These are phyloP conservation scores for Wickerhamomyces silvicola DNA, from an alignment of 805 yeast species.

Conservation along the genomic window DNA sequence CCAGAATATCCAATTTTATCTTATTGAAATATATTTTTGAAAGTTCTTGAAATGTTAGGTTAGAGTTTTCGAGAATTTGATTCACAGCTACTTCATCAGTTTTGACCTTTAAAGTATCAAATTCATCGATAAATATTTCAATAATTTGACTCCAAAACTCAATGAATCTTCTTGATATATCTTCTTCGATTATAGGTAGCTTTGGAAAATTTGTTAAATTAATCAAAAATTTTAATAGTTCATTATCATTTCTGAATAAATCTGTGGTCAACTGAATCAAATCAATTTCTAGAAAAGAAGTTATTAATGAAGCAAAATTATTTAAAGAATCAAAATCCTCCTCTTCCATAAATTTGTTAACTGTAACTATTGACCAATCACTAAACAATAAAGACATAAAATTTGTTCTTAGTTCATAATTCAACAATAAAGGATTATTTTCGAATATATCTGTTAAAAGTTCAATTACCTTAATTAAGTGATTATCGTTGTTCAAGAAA, in stretches of 20 bases:
- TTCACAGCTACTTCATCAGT: constrained; percentile 25
- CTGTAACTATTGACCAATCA: constrained; percentile 38
- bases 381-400: constrained; percentile 31
- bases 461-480: constrained; percentile 9
- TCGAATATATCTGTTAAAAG: constrained; percentile 18
- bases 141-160: constrained; percentile 67
- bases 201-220: constrained; percentile 52
- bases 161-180: constrained; percentile 45
- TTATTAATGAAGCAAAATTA: constrained; percentile 38
- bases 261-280: constrained; percentile 34
- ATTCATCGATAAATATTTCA: constrained; percentile 48
- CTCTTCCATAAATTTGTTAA: constrained; percentile 26
- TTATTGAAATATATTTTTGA: constrained; percentile 66
- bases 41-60: constrained; percentile 41
- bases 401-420: constrained; percentile 11
- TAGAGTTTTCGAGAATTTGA: constrained; percentile 27
- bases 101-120: constrained; percentile 28
- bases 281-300: constrained; percentile 42
- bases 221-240: constrained; percentile 42
- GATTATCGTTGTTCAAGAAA: constrained; percentile 9
- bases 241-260: constrained; percentile 29
- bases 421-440: constrained; percentile 23
- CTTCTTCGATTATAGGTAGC: constrained; percentile 53
- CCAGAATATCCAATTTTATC: constrained; percentile 38
- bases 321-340: constrained; percentile 32